Evolutionary conservation across 176 grass and related monocot genomes (phyloP).

Genomic region (Oropetium thomaeum): DNA sequence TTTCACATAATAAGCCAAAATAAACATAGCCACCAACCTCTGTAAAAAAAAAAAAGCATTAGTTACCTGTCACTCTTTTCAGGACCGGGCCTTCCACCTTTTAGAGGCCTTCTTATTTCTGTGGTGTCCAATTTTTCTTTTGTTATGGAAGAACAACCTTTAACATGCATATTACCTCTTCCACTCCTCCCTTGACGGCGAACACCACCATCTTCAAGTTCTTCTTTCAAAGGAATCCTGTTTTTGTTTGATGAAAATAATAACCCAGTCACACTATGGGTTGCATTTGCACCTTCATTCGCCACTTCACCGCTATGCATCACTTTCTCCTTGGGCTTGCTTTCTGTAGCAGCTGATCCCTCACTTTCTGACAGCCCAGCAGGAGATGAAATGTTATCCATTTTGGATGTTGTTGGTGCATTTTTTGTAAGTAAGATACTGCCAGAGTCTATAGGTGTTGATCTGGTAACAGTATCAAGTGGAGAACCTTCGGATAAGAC

Average conservation of each 20-base stretch:
- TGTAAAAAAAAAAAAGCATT: conserved; percentile 16
- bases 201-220: conserved; percentile 60
- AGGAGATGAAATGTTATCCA: conserved; percentile 50
- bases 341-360: conserved; percentile 43
- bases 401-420: conserved; percentile 27
- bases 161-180: conserved; percentile 52
- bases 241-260: conserved; percentile 55
- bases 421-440: conserved; percentile 25
- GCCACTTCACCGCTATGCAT: conserved; percentile 50
- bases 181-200: conserved; percentile 59
- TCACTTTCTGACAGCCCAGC: conserved; percentile 71
- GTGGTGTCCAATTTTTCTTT: conserved; percentile 56
- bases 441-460: conserved; percentile 32
- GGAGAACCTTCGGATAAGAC: conserved; percentile 53
- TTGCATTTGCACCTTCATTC: conserved; percentile 38
- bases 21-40: neutral
- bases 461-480: conserved; percentile 49
- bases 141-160: conserved; percentile 47
- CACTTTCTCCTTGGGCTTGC: conserved; percentile 66
- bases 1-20: conserved; percentile 14
- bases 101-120: conserved; percentile 53
- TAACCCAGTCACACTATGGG: conserved; percentile 30
- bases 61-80: conserved; percentile 75
- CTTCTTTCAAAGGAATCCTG: conserved; percentile 75
- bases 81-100: conserved; percentile 48